Evolutionary conservation across 2,329 filamentous ascomycete species (phyloP), one percentile per base, ranked within the genome.

Genomic region (Hymenoscyphus infarciens): DNA sequence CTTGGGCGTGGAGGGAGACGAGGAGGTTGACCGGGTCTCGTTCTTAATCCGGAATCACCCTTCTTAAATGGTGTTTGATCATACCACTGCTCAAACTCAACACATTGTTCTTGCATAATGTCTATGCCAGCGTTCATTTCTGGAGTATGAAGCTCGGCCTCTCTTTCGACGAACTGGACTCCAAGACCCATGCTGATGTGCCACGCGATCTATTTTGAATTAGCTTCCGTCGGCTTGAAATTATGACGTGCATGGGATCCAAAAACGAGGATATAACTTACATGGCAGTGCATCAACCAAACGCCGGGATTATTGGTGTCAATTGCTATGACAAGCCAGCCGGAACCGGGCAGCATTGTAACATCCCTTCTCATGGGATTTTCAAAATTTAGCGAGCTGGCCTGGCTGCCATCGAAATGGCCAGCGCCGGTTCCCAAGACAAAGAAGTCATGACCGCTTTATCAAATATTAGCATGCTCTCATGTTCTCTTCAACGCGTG

Each of bases 261-360:
- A 16, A 45, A 15, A 6, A 11, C 19, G 15, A n/a, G 29, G 25
- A 35, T 15, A 35, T n/a, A 7, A 53, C 39, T 19, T 53, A 76
- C 73, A 61, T 61, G 60, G 42, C 60, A 61, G 53, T 61, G 60
- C 55, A 61, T 53, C 27, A 61, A 55, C 60, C 56, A 61, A 10
- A 29, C 55, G 1, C 60, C 60, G 5, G 60, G 60, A 19, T 61
- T 61, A n/a, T 61, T 61, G 13, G 52, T 54, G 2, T 61, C 5
- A 27, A 61, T 57, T 31, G 60, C 60, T n/a, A 61, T 52, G 27
- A 58, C 56, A 42, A 61, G 27, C 13, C 19, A 45, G 1, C 60
- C 60, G 29, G 8, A 25, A 10, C 33, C 60, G 1, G 55, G 60
- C 3, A 58, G 19, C 25, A 45, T 61, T 2, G 42, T 19, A 11